Conservation (phyloP, 148 eudicot genomes). For the Camellia sinensis region DNA sequence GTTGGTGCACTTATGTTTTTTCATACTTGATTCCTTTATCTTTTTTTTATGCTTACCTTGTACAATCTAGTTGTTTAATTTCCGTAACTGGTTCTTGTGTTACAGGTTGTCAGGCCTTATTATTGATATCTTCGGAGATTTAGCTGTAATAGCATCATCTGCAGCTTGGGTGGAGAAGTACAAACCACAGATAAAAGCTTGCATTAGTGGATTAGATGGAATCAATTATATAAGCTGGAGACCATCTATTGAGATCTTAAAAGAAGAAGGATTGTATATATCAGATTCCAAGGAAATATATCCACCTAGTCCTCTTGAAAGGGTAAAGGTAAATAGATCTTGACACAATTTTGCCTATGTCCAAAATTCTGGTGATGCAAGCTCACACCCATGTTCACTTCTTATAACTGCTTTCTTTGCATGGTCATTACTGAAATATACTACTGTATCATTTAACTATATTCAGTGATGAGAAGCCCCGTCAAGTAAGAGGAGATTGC, state of each 20-base stretch:
- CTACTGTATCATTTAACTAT: neutral
- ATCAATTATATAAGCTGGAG: slow-evolving; percentile 72
- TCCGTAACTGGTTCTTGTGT: slow-evolving; percentile 14
- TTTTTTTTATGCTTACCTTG: neutral
- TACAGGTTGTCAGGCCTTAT: slow-evolving; percentile 95
- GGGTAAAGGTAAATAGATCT: slow-evolving; percentile 53
- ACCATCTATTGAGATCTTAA: slow-evolving; percentile 75
- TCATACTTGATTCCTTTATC: neutral
- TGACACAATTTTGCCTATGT: neutral
- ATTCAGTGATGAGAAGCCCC: neutral
- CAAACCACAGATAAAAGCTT: slow-evolving; percentile 58
- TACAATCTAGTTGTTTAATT: slow-evolving; percentile 16
- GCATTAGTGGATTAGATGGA: slow-evolving; percentile 42
- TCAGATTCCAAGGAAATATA: slow-evolving; percentile 30
- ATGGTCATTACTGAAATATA: neutral
- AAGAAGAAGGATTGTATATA: slow-evolving; percentile 81
- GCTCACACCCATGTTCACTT: neutral
- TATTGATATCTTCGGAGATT: slow-evolving; percentile 83
- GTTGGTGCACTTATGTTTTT: slow-evolving; percentile 1
- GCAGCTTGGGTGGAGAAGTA: slow-evolving; percentile 98
- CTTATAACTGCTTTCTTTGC: neutral
- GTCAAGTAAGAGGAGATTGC: neutral
- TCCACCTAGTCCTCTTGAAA: slow-evolving; percentile 29
- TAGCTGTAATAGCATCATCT: slow-evolving; percentile 94
- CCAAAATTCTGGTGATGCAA: neutral